phyloP scores from a whole-genome alignment of 345 rosid species.

The Excoecaria cochinchinensis region DNA sequence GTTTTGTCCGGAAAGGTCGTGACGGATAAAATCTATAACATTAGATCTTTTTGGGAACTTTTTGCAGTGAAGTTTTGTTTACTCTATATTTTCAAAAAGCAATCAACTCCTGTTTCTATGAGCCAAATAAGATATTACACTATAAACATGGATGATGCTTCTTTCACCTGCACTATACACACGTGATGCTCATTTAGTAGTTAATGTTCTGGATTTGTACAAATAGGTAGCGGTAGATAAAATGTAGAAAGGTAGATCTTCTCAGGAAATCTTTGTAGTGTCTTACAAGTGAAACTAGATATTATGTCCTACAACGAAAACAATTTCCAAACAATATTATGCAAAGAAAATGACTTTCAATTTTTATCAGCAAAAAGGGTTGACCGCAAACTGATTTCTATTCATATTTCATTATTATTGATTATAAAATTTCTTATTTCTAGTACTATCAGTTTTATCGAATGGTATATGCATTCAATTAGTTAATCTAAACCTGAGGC shows the following conservation, averaged over 20 bases:
- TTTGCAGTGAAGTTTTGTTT: too few relatives aligned
- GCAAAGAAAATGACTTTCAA: background rate
- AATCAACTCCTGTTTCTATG: background rate
- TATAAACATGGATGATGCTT: background rate
- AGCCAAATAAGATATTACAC: background rate
- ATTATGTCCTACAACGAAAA: background rate
- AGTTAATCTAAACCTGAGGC: too few relatives aligned
- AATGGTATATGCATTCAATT: background rate
- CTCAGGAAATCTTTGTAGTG: background rate
- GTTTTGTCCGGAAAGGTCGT: too few relatives aligned
- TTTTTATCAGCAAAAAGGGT: background rate
- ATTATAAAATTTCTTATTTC: background rate
- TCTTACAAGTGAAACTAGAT: background rate
- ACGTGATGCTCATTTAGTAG: background rate
- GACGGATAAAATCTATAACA: too few relatives aligned
- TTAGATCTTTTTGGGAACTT: too few relatives aligned
- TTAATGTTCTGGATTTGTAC: background rate
- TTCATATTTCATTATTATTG: background rate
- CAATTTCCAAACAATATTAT: background rate
- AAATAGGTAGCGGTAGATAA: background rate
- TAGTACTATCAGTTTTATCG: background rate
- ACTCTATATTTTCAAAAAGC: background rate
- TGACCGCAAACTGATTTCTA: background rate
- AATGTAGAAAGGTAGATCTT: background rate
- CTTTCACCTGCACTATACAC: too few relatives aligned